phyloP scores from a whole-genome alignment of 306 rosid genomes.

The Pyrus communis region DNA sequence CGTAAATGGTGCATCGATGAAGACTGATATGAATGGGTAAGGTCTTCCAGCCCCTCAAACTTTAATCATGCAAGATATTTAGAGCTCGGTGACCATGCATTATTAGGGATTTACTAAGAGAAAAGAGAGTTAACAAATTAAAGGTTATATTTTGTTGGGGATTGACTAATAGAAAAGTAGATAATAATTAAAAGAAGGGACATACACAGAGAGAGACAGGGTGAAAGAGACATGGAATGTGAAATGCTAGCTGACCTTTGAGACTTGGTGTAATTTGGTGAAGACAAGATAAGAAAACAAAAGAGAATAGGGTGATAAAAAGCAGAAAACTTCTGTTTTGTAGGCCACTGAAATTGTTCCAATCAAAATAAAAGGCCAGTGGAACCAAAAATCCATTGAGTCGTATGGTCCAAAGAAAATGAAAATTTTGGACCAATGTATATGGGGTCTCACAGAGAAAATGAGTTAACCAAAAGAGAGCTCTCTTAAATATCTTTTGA shows the following conservation, averaged over 20 bases:
- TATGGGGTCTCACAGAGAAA: not conserved
- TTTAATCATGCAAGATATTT: not conserved
- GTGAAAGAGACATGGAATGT: not conserved
- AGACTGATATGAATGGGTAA: not conserved
- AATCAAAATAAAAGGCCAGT: not conserved
- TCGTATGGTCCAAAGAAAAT: slow-evolving; percentile 8
- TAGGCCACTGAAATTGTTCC: slow-evolving; percentile 8
- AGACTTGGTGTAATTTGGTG: not conserved
- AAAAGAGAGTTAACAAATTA: not conserved
- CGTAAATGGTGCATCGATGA: not conserved
- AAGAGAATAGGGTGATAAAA: slow-evolving; percentile 1
- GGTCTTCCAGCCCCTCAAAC: not conserved
- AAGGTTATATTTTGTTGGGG: slow-evolving; percentile 3
- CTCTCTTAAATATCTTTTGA: not conserved
- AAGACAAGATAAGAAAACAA: not conserved
- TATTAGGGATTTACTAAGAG: not conserved
- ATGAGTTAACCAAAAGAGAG: not conserved
- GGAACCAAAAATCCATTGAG: slow-evolving; percentile 15
- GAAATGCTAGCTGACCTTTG: slow-evolving; percentile 10
- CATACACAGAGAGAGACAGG: not conserved
- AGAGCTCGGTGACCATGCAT: not conserved
- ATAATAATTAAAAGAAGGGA: not conserved
- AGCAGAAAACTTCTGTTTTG: not conserved
- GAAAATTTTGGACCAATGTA: not conserved
- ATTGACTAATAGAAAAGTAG: not conserved